phyloP scores from a whole-genome alignment of 495 filamentous ascomycete species.

The Neurospora hispaniola region DNA sequence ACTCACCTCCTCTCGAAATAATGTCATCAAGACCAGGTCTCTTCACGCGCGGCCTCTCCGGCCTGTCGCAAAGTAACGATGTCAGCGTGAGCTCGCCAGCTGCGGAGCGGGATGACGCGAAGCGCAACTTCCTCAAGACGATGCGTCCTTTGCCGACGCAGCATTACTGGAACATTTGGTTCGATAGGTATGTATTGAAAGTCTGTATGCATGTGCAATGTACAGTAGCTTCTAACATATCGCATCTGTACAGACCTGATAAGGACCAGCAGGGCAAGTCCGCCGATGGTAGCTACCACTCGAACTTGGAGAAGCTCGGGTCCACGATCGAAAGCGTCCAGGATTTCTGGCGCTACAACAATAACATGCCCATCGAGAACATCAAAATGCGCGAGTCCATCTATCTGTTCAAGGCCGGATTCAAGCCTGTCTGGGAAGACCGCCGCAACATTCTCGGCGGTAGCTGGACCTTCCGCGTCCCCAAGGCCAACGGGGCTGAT shows the following conservation, averaged over 20 bases:
- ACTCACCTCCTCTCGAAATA: not conserved
- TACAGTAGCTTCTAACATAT: not conserved
- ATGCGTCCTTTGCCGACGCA: conserved; percentile 50
- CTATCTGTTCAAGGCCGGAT: conserved; percentile 80
- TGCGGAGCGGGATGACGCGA: conserved; percentile 48
- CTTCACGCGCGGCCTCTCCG: conserved; percentile 44
- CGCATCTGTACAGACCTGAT: not conserved
- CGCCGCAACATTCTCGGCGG: conserved; percentile 71
- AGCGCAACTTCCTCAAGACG: conserved; percentile 48
- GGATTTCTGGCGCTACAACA: conserved; percentile 82
- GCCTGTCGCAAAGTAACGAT: conserved; percentile 39
- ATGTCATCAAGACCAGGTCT: conserved; percentile 42
- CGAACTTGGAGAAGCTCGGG: conserved; percentile 55
- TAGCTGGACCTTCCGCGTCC: conserved; percentile 79
- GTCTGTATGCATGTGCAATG: not conserved
- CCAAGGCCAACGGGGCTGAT: conserved; percentile 57
- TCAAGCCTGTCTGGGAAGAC: conserved; percentile 86
- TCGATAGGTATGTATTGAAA: conserved; percentile 35
- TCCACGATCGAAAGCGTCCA: conserved; percentile 62
- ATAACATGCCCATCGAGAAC: conserved; percentile 70
- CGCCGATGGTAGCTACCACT: conserved; percentile 40
- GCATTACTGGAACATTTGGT: conserved; percentile 52
- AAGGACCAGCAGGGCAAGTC: conserved; percentile 30
- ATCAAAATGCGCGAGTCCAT: conserved; percentile 73
- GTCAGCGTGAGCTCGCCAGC: conserved; percentile 42